A percentile compares a stretch with the other conserved stretches of the same genome.
phyloP scores from a whole-genome alignment of 2,329 filamentous ascomycete species.

The Clonostachys solani region DNA sequence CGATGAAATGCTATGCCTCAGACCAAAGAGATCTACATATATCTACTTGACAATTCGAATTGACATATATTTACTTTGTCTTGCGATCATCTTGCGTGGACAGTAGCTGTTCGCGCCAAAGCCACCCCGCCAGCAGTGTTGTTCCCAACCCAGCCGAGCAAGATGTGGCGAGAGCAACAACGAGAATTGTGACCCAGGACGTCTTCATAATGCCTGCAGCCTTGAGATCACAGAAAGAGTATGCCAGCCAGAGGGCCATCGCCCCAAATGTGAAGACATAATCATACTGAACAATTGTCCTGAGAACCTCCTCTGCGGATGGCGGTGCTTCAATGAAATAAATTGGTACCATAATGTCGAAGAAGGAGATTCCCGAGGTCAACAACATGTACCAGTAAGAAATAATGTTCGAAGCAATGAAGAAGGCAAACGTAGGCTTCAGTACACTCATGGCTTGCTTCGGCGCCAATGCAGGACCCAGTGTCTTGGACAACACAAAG shows the following conservation, averaged over 20 bases:
- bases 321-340: slow-evolving; percentile 11
- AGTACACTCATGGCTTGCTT: neutral
- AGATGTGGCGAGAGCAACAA: neutral
- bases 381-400: slow-evolving; percentile 12
- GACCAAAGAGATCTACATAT: too few relatives aligned
- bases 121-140: neutral
- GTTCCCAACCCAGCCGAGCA: neutral
- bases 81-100: neutral
- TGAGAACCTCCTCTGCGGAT: slow-evolving; percentile 5
- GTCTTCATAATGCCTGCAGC: neutral
- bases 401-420: slow-evolving; percentile 3
- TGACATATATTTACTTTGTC: neutral
- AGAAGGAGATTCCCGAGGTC: neutral
- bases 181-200: neutral
- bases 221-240: slow-evolving; percentile 14
- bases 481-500: neutral
- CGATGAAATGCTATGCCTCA: too few relatives aligned
- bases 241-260: slow-evolving; percentile 13
- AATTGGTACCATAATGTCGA: slow-evolving; percentile 13
- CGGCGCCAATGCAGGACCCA: slow-evolving; percentile 5
- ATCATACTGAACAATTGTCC: slow-evolving; percentile 18
- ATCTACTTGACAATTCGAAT: too few relatives aligned
- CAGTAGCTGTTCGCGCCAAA: neutral
- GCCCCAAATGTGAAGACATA: slow-evolving; percentile 12
- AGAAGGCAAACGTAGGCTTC: neutral